Percentiles rank a stretch among this genome's conserved stretches.
Conservation (phyloP, 169 alveolate genomes). For the Besnoitia besnoiti region DNA sequence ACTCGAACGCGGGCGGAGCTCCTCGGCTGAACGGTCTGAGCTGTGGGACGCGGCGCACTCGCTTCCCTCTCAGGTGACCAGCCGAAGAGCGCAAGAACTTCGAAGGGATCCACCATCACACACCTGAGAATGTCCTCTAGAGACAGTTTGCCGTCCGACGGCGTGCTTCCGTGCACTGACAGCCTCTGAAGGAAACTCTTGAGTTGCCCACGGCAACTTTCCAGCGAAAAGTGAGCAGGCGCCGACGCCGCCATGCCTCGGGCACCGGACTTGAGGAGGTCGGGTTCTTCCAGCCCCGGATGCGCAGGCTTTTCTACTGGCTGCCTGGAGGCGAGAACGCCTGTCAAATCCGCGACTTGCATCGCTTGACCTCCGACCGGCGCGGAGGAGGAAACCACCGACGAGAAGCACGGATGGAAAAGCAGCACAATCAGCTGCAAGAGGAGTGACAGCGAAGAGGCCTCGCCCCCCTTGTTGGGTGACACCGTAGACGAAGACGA, state of each 20-base stretch:
- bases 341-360: too few species aligned
- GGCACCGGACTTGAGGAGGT: too few species aligned
- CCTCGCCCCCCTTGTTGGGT: too few species aligned
- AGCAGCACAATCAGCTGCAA: not conserved
- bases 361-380: too few species aligned
- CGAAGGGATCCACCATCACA: not conserved
- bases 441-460: not conserved
- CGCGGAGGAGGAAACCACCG: too few species aligned
- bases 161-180: not conserved
- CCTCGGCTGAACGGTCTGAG: too few species aligned
- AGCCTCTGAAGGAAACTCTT: not conserved
- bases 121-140: not conserved
- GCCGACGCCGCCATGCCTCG: not conserved
- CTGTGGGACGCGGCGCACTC: too few species aligned
- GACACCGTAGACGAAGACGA: too few species aligned
- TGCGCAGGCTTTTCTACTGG: too few species aligned
- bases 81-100: constrained; percentile 15
- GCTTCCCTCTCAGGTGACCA: not conserved
- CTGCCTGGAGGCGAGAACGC: too few species aligned
- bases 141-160: not conserved
- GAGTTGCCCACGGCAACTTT: not conserved
- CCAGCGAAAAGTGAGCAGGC: not conserved
- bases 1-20: too few species aligned
- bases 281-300: too few species aligned
- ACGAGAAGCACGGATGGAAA: not conserved